Evolutionary conservation across 768 basidiomycete species (phyloP).

Genomic region (Trametopsis cervina): DNA sequence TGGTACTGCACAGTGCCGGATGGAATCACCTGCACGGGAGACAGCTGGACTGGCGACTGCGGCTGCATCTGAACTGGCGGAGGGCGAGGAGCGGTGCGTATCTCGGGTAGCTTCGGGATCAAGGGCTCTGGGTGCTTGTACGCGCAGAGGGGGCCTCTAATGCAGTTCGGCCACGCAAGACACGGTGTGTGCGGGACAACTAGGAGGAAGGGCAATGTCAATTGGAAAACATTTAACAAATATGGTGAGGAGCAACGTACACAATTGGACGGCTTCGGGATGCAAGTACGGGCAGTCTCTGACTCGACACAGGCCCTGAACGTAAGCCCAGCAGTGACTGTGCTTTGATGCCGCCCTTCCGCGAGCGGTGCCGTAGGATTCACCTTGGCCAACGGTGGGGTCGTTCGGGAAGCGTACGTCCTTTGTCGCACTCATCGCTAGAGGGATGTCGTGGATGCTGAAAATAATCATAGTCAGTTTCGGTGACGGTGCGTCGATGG

Average conservation of each 20-base stretch:
- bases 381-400: slow-evolving; percentile 9
- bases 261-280: slow-evolving; percentile 23
- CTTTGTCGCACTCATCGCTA: slow-evolving; percentile 18
- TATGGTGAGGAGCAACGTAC: slow-evolving; percentile 21
- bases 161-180: slow-evolving; percentile 26
- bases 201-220: slow-evolving; percentile 10
- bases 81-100: slow-evolving; percentile 3
- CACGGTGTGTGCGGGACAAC: slow-evolving; percentile 32
- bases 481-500: neutral
- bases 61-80: slow-evolving; percentile 5
- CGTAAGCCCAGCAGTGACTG: slow-evolving; percentile 32
- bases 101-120: slow-evolving; percentile 13
- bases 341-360: slow-evolving; percentile 20
- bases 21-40: slow-evolving; percentile 12
- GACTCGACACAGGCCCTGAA: slow-evolving; percentile 28
- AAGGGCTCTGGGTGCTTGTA: slow-evolving; percentile 25
- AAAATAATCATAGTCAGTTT: slow-evolving; percentile 11
- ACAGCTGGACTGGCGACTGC: too few relatives aligned
- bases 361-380: too few relatives aligned
- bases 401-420: slow-evolving; percentile 17
- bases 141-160: slow-evolving; percentile 18
- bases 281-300: slow-evolving; percentile 26
- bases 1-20: slow-evolving; percentile 18
- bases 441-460: slow-evolving; percentile 29
- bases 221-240: neutral